Base-by-base conservation (phyloP, 257 asterid species). In the Cinchona pubescens region DNA sequence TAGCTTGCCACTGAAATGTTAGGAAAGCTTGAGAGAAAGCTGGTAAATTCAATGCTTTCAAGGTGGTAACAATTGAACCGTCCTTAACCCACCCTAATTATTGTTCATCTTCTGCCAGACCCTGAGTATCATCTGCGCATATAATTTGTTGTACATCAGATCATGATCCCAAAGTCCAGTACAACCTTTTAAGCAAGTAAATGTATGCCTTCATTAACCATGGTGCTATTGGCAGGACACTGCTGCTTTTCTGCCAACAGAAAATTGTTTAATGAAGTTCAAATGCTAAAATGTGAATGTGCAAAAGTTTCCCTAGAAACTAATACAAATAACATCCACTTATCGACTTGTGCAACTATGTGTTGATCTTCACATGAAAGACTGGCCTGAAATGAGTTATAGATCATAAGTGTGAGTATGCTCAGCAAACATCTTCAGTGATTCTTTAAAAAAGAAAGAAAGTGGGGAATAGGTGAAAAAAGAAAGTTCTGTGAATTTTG, bases 1-100 rank as follows among this genome's bases (percentile, higher is more conserved):
- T n/a, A 64, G 73, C 86, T 83, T 87, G 91, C 97, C 87, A 81
- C 88, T 29, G 98, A 90, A 81, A 94, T 86, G 81, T 90, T 96
- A 23, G 97, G 91, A 81, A 94, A 94, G 78, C 84, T 86, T 75
- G 96, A 86, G 85, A 94, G 88, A 81, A 88, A 82, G 58, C 87
- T 91, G 29, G 89, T 87, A 74, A 92, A 84, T 67, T 88, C 92
- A 79, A 94, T 76, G 21, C 82, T 87, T 67, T 83, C 90, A 68
- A 87, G 95, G 82, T 92, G 97, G 80, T 88, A 76, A 34, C 91
- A 76, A 74, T 74, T 80, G 78, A 94, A 84, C 98, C 98, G 48
- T 90, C 93, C 90, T 85, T 92, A 15, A 94, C 78, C 71, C 94
- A 85, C 59, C 78, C 86, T 61, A 85, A 56, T 61, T 90, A 97